Evolutionary conservation across 2,329 filamentous ascomycete species (phyloP).

Genomic region (Zymoseptoria crescenta): DNA sequence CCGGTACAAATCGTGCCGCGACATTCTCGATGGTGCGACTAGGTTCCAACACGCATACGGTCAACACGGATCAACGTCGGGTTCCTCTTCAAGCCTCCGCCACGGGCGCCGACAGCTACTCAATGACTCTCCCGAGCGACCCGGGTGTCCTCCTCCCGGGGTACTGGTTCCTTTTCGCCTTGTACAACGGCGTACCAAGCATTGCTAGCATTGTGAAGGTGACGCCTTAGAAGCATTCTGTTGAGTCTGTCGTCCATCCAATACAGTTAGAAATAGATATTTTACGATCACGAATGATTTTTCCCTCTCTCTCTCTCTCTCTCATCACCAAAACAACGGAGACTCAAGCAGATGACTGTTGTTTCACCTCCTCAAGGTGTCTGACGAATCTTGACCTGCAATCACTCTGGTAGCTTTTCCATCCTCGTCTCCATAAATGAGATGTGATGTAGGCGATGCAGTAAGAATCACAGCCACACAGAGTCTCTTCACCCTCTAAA

Average conservation of each 20-base stretch:
- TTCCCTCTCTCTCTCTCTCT: no score
- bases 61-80: constrained; percentile 52
- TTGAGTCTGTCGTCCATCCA: background rate
- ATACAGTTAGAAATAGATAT: background rate
- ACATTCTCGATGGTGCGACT: constrained; percentile 37
- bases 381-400: no score
- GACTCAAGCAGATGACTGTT: no score
- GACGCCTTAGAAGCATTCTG: background rate
- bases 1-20: background rate
- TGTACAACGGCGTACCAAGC: constrained; percentile 5
- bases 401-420: no score
- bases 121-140: background rate
- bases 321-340: no score
- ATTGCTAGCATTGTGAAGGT: background rate
- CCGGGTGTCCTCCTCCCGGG: constrained; percentile 4
- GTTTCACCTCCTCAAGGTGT: no score
- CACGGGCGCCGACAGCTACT: background rate
- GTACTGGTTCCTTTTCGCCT: constrained; percentile 4
- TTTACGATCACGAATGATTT: background rate
- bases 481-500: no score
- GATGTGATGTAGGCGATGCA: no score
- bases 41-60: constrained; percentile 46
- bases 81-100: constrained; percentile 34
- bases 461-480: no score
- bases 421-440: no score